Evolutionary conservation across 2,329 filamentous ascomycete genomes (phyloP), one percentile per base, ranked within the genome.

Genomic region (Talaromyces pinophilus): DNA sequence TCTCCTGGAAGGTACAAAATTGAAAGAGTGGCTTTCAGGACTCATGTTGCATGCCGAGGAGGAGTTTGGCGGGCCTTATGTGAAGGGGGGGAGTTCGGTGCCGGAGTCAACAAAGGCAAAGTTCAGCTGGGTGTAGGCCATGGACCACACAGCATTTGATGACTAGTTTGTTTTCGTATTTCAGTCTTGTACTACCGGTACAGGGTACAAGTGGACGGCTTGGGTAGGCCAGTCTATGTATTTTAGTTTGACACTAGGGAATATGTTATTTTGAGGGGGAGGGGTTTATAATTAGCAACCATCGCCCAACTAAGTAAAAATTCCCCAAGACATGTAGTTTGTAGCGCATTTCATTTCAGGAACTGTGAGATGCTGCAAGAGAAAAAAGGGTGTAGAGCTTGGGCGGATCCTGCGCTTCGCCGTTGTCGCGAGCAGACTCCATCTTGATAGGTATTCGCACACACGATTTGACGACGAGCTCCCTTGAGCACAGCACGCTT

Each of bases 21-120:
- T 97, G 11, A 86, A 88, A 6, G 84, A 89, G 65, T 96, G 93
- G 91, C 84, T 85, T 67, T 76, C 74, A 17, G 73, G 74, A 59
- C 69, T 79, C 33, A 6, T 64, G 10, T 48, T 50, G 57, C 38
- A 65, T 30, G 66, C 48, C 42, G 55, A 63, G 22, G 59, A 67
- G 38, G 66, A 67, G 35, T 40, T 33, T 28, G 35, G 25, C 2
- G 22, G 11, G 5, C 6, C 19, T 25, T 19, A 44, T 11, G 5
- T 40, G 17, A 42, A 59, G 35, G 35, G 6, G 35, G 17, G 6
- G n/a, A 40, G 17, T 22, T 17, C 44, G 17, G 17, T 46, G 28
- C 57, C 57, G 17, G 22, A 40, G 25, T 60, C 38, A 30, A 30
- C 38, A 15, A 59, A 42, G 19, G 40, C 57, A 38, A 60, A 17